These are phyloP conservation scores for Chytridium lagenaria DNA, from an alignment of 371 early-diverging fungal species.

Conservation along the genomic window DNA sequence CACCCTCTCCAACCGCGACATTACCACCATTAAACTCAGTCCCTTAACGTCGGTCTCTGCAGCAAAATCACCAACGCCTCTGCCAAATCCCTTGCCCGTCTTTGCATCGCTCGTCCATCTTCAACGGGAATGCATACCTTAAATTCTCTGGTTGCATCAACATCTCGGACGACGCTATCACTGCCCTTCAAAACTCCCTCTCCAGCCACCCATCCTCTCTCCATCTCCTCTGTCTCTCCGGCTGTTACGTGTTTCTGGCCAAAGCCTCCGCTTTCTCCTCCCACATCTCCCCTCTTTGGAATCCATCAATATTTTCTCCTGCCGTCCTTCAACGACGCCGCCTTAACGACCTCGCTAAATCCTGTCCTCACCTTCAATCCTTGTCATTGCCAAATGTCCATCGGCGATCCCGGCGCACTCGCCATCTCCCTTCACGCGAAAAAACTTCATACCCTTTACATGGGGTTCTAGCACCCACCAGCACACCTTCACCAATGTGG, in stretches of 20 bases:
- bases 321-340: constrained; percentile 26
- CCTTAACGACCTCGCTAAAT: constrained; percentile 18
- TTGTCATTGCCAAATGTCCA: constrained; percentile 33
- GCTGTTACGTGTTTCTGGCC: constrained; percentile 30
- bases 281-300: constrained; percentile 23
- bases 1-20: too few relatives aligned
- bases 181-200: background rate
- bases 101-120: background rate
- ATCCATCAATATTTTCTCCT: constrained; percentile 37
- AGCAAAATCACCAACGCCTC: constrained; percentile 27
- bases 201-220: constrained; percentile 6
- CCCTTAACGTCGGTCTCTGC: constrained; percentile 36
- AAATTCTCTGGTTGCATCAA: constrained; percentile 39
- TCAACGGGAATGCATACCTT: constrained; percentile 29
- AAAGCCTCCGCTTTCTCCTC: constrained; percentile 15
- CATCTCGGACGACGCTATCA: constrained; percentile 29
- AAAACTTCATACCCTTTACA: constrained; percentile 33
- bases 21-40: constrained; percentile 9
- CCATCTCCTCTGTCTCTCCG: constrained; percentile 35
- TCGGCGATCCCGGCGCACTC: constrained; percentile 23
- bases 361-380: constrained; percentile 23
- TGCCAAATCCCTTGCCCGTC: background rate
- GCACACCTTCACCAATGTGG: constrained; percentile 29
- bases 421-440: constrained; percentile 17
- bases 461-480: constrained; percentile 28